phyloP scores from a whole-genome alignment of 1,284 basidiomycete species.

The Termitomyces sp. region DNA sequence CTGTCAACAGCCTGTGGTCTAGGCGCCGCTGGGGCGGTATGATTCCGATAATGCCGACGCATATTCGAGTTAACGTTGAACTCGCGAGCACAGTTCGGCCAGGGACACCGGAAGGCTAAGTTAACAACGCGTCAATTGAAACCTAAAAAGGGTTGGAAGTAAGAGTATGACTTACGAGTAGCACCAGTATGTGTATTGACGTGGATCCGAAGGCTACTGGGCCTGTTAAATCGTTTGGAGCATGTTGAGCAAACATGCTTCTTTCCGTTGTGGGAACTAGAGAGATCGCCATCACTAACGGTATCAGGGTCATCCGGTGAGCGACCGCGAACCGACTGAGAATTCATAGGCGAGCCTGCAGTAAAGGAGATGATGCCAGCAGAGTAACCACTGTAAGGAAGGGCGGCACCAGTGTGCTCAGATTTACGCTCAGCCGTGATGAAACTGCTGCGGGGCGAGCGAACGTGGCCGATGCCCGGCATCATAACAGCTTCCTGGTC shows the following conservation, averaged over 20 bases:
- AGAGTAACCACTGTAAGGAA: constrained; percentile 14
- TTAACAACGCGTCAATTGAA: constrained; percentile 8
- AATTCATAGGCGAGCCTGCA: constrained; percentile 2
- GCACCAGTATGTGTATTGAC: constrained; percentile 75
- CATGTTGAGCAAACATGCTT: constrained; percentile 65
- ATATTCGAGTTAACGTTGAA: constrained; percentile 83
- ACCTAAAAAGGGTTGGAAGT: not conserved
- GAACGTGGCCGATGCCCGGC: constrained; percentile 5
- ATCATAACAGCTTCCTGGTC: not conserved
- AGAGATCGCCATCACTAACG: constrained; percentile 26
- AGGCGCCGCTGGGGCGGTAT: constrained; percentile 31
- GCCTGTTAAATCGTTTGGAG: constrained; percentile 69
- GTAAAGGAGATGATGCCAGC: constrained; percentile 21
- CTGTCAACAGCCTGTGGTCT: constrained; percentile 20
- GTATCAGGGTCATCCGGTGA: constrained; percentile 22
- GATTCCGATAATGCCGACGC: constrained; percentile 72
- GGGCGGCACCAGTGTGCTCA: constrained; percentile 1
- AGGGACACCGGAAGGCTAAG: constrained; percentile 67
- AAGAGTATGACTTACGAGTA: constrained; percentile 48
- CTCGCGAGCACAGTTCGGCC: constrained; percentile 64
- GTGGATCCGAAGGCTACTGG: constrained; percentile 71
- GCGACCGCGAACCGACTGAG: not conserved
- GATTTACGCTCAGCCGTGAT: constrained; percentile 1
- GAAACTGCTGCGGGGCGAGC: constrained; percentile 6
- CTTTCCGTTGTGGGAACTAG: constrained; percentile 30